phyloP scores from a whole-genome alignment of 192 early-diverging fungal genomes.

The Backusella luteola region DNA sequence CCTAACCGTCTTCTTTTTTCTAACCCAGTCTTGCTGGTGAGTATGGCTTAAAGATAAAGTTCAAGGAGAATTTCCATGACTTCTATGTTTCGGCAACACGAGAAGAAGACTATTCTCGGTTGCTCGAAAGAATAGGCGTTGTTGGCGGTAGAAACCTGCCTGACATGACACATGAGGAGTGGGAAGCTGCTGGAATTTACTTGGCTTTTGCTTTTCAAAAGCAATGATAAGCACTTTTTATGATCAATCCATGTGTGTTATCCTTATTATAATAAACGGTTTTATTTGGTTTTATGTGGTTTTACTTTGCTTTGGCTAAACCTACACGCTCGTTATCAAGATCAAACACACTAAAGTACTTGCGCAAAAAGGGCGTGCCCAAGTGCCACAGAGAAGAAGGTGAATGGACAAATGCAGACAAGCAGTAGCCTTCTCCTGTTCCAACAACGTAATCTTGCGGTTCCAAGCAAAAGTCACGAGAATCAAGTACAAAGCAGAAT shows the following conservation, averaged over 20 bases:
- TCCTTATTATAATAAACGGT: neutral
- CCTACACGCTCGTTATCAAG: neutral
- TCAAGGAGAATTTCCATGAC: constrained; percentile 79
- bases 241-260: neutral
- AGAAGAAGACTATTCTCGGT: constrained; percentile 48
- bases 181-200: constrained; percentile 88
- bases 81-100: constrained; percentile 66
- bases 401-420: neutral
- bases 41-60: constrained; percentile 77
- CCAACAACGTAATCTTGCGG: neutral
- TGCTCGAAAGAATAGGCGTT: constrained; percentile 84
- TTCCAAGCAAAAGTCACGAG: neutral
- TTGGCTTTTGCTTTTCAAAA: constrained; percentile 74
- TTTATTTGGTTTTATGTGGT: neutral
- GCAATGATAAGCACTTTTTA: neutral
- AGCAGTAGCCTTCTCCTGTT: neutral
- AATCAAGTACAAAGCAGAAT: neutral
- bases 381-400: neutral
- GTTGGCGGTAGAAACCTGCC: constrained; percentile 58
- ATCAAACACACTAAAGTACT: neutral
- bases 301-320: neutral
- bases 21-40: constrained; percentile 69
- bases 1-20: neutral
- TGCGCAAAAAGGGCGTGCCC: neutral
- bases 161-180: constrained; percentile 77